Conservation (phyloP, 345 rosid species). For the Angophora floribunda region DNA sequence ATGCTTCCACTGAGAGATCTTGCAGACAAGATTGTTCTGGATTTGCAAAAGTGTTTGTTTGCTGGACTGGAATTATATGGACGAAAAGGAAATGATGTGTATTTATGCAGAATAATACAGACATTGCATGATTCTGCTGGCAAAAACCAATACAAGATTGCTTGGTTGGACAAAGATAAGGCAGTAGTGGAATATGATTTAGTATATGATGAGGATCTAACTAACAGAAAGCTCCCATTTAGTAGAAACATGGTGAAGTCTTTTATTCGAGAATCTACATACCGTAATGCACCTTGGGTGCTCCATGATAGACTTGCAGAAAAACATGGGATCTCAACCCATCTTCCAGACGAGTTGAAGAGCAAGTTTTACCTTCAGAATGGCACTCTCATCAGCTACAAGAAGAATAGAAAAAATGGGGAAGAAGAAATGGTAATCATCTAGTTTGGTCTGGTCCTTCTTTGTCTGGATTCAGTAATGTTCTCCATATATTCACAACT, state of each 20-base stretch:
- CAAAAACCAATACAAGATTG: slow-evolving; percentile 47
- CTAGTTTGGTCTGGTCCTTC: background rate
- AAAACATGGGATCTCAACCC: slow-evolving; percentile 53
- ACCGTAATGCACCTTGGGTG: slow-evolving; percentile 81
- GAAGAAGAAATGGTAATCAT: slow-evolving; percentile 17
- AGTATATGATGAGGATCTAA: slow-evolving; percentile 50
- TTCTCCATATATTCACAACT: background rate
- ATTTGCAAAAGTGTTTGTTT: slow-evolving; percentile 46
- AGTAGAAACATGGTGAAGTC: slow-evolving; percentile 80
- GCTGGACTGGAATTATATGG: slow-evolving; percentile 68
- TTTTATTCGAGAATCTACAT: slow-evolving; percentile 87
- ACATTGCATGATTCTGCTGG: slow-evolving; percentile 24
- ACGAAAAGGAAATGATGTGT: slow-evolving; percentile 36
- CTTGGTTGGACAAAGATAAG: slow-evolving; percentile 58
- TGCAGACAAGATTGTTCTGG: slow-evolving; percentile 48
- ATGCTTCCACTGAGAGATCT: slow-evolving; percentile 84
- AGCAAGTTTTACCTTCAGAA: slow-evolving; percentile 42
- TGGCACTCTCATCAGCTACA: slow-evolving; percentile 50
- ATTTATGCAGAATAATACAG: slow-evolving; percentile 59
- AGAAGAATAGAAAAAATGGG: slow-evolving; percentile 36
- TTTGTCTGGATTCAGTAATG: slow-evolving; percentile 3
- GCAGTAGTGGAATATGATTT: slow-evolving; percentile 33
- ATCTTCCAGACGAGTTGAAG: slow-evolving; percentile 56
- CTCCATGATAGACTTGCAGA: slow-evolving; percentile 59
- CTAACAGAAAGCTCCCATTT: slow-evolving; percentile 59